Base-by-base conservation (phyloP, 176 grass and related monocot species). In the Alopecurus myosuroides region DNA sequence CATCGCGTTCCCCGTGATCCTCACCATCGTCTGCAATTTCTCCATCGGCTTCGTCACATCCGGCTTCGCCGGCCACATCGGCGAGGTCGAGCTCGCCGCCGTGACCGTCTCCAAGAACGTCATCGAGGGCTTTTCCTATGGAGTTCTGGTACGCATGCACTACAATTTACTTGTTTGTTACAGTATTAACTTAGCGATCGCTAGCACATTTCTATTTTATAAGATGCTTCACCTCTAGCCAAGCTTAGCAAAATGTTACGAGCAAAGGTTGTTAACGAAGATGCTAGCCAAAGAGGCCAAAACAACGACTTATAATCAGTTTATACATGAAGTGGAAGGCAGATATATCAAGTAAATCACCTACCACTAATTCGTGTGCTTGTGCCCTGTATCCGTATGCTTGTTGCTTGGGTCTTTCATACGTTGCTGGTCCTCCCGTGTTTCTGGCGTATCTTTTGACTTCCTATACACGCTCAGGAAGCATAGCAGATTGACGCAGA, bases 11-110 rank as follows among this genome's bases (percentile, higher is more conserved):
- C 70, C 70, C 1, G 70, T 45, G 7, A 48, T 48, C 41, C 70
- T 74, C 70, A 74, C 70, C 14, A 19, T 45, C 70, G 14, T 74
- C 7, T 48, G 42, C 70, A 45, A 74, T 28, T 74, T 74, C 70
- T 74, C 70, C 70, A 74, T 74, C 41, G 42, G 70, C 15, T 48
- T 74, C 8, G 70, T 74, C 70, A 74, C 70, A 41, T 30, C 44
- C 7, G 70, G n/a, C 42, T 48, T 74, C 41, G 41, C 23, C 0
- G 70, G 70, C 25, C 70, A 48, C 15, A 4, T 48, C 15, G 70
- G 70, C 13, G 70, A 74, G 15, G 70, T 74, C 7, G 70, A 74
- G 70, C 70, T 74, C 4, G 42, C 13, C 25, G 70, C 42, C 14
- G 70, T 74, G 1, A 74, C 42, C 25, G 15, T 74, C 7, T 45